A percentile compares a stretch with the other conserved stretches of the same genome.
Conservation (phyloP, 495 filamentous ascomycete genomes). For the Ascobolus immersus region DNA sequence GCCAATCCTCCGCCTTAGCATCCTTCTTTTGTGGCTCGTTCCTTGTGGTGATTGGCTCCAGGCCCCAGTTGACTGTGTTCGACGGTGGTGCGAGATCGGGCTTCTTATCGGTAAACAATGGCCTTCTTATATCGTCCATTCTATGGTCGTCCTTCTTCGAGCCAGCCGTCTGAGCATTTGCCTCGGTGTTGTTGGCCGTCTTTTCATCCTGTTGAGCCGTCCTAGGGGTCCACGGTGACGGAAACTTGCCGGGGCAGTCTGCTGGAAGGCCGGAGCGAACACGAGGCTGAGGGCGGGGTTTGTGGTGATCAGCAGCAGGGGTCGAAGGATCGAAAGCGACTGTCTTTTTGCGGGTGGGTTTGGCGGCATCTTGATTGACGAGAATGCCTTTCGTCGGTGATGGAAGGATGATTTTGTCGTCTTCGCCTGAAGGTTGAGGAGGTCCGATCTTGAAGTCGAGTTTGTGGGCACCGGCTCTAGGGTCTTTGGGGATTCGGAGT, state of each 20-base stretch:
- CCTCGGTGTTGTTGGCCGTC: conserved; percentile 6
- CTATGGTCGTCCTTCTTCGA: conserved; percentile 15
- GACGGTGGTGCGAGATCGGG: conserved; percentile 11
- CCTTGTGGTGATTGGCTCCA: conserved; percentile 10
- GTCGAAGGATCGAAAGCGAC: conserved; percentile 45
- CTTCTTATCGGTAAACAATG: conserved; percentile 6
- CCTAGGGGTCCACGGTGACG: conserved; percentile 34
- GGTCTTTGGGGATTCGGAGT: no score
- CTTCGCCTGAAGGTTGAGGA: no score
- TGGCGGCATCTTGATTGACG: conserved; percentile 62
- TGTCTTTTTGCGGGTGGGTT: conserved; percentile 48
- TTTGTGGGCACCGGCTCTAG: no score
- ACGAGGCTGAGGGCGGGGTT: conserved; percentile 13
- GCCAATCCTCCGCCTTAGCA: conserved; percentile 38
- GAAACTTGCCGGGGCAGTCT: conserved; percentile 33
- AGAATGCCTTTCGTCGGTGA: conserved; percentile 65
- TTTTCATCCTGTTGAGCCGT: conserved; percentile 9
- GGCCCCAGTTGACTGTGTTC: conserved; percentile 13
- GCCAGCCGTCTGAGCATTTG: conserved; percentile 9
- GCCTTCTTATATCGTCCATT: conserved; percentile 18
- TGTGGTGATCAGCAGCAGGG: conserved; percentile 13
- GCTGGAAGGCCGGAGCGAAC: conserved; percentile 26
- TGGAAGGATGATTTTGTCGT: conserved; percentile 17
- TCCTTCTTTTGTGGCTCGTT: conserved; percentile 9
- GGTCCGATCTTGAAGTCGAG: no score